Percentiles rank a stretch among this genome's conserved stretches.
These are phyloP conservation scores for Coprinopsis strossmayeri DNA, from an alignment of 768 basidiomycete species.

Conservation along the genomic window DNA sequence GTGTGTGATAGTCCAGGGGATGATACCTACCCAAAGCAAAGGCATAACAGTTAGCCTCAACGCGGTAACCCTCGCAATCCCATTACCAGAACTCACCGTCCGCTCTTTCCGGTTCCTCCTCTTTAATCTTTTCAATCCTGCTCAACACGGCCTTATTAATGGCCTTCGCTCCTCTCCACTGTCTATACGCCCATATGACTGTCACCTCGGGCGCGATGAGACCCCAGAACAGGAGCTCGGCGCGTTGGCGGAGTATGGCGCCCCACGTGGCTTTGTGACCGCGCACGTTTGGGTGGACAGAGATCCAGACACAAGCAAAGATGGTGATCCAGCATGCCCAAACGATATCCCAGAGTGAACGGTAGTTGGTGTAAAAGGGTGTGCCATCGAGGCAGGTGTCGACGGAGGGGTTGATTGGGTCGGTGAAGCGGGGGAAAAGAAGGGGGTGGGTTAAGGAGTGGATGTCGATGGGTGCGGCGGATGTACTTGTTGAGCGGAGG, in stretches of 20 bases:
- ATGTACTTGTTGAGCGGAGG: too few species aligned
- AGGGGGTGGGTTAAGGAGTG: too few species aligned
- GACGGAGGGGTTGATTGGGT: too few species aligned
- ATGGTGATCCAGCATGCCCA: constrained; percentile 16
- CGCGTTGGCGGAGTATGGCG: background rate
- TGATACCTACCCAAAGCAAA: background rate
- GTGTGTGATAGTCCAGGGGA: constrained; percentile 4
- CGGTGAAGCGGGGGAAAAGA: too few species aligned
- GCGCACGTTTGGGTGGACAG: constrained; percentile 16
- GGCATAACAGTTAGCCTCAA: background rate
- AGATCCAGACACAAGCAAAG: constrained; percentile 17
- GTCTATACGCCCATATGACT: constrained; percentile 4
- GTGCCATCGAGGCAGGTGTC: too few species aligned
- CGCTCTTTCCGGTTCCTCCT: too few species aligned
- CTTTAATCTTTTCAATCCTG: too few species aligned
- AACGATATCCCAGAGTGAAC: constrained; percentile 11
- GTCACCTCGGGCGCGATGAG: constrained; percentile 8
- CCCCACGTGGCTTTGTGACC: constrained; percentile 7
- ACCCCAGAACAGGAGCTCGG: constrained; percentile 6
- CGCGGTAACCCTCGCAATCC: too few species aligned
- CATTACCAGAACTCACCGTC: background rate
- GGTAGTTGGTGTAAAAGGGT: too few species aligned
- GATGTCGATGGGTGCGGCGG: too few species aligned
- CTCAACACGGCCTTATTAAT: too few species aligned
- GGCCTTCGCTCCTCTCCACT: constrained; percentile 4